phyloP scores from a whole-genome alignment of 768 basidiomycete species.

The Boletus vermiculosoides region DNA sequence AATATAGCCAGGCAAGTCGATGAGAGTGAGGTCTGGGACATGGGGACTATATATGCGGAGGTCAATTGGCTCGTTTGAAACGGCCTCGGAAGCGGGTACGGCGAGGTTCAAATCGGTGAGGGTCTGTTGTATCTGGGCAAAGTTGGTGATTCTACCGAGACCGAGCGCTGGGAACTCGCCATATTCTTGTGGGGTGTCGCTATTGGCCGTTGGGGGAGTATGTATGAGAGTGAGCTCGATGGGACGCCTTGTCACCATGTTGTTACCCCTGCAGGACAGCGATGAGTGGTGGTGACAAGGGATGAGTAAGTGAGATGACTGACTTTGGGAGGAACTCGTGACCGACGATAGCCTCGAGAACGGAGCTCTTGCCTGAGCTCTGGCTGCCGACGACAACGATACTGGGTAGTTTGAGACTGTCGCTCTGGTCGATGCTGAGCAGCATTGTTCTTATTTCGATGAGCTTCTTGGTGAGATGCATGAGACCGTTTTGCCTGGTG shows the following conservation, averaged over 20 bases:
- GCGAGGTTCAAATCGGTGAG: slow-evolving; percentile 94
- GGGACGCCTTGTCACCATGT: slow-evolving; percentile 98
- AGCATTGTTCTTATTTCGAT: slow-evolving; percentile 95
- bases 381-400: slow-evolving; percentile 99
- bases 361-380: slow-evolving; percentile 97
- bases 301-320: slow-evolving; percentile 35
- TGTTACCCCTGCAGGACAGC: slow-evolving; percentile 70
- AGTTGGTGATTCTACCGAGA: slow-evolving; percentile 86
- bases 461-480: slow-evolving; percentile 91
- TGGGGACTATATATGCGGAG: slow-evolving; percentile 94
- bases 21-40: slow-evolving; percentile 95
- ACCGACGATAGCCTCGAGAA: slow-evolving; percentile 95
- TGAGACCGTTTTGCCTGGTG: slow-evolving; percentile 72
- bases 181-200: slow-evolving; percentile 67
- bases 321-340: slow-evolving; percentile 98
- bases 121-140: slow-evolving; percentile 87
- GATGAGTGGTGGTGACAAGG: background rate
- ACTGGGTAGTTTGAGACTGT: slow-evolving; percentile 90
- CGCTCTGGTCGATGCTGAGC: slow-evolving; percentile 95
- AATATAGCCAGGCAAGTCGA: slow-evolving; percentile 96
- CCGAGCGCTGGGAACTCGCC: slow-evolving; percentile 93
- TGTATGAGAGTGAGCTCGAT: slow-evolving; percentile 98
- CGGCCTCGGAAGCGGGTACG: slow-evolving; percentile 84
- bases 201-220: slow-evolving; percentile 59
- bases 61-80: slow-evolving; percentile 94